Evolutionary conservation across 2,329 filamentous ascomycete species (phyloP), one percentile per base, ranked within the genome.

Genomic region (Colletotrichum tofieldiae): DNA sequence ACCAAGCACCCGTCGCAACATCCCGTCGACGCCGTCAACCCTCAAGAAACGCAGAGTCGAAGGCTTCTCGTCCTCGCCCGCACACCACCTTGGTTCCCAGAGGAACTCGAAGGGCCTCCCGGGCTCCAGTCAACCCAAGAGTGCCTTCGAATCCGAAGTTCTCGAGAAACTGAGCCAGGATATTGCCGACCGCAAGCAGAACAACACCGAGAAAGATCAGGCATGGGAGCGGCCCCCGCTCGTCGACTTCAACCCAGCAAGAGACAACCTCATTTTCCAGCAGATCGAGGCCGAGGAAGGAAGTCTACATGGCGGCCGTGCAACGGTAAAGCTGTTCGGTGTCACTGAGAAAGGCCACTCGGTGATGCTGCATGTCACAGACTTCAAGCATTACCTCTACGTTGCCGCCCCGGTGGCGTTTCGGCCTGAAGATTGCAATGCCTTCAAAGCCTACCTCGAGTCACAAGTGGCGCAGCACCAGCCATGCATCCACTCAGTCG

Each of bases 141-240:
- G 95, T 81, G 90, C 93, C 67, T 99, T 99, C 81, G 96, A 98
- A 83, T 92, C 93, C 71, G 95, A 98, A 80, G 94, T 98, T 2
- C 88, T 99, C 73, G 96, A 98, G 87, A 98, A 97, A 86, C 90
- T 99, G 82, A 96, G 94, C 73, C 96, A 98, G 82, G 95, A 98
- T 79, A 95, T 98, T 73, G 92, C 90, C 32, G 93, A 92, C 26
- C 86, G 97, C 76, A 98, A 95, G 86, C 88, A 94, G 78, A 94
- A 89, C 82, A 98, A 97, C 82, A 88, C 93, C 2, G 96, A 99
- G 80, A 97, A 92, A 81, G 96, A 98, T 81, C 96, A 99, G 82
- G 89, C 94, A 79, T 99, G 96, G 97, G 92, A 93, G 58, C 86
- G 89, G 1, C 89, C 89, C 7, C 86, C 87, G 0, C 84, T 89